Conservation (phyloP, 176 grass and related monocot genomes). For the Carex myosuroides region DNA sequence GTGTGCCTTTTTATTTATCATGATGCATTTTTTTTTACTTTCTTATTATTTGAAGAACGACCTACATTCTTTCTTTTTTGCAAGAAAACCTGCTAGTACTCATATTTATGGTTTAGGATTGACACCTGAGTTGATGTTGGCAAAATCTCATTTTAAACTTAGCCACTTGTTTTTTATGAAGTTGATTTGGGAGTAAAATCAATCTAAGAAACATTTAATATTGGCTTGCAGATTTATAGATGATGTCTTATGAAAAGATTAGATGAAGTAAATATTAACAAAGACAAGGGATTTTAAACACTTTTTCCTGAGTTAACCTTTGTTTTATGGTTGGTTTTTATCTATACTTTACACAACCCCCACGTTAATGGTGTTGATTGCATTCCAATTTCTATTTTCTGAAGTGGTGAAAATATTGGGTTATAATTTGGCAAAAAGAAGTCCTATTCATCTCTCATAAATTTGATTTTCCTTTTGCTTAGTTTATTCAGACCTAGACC, state of each 20-base stretch:
- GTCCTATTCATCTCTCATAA: background rate
- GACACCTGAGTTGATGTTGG: background rate
- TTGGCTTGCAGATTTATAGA: background rate
- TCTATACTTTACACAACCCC: background rate
- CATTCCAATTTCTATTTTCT: background rate
- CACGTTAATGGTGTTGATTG: background rate
- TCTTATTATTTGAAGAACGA: background rate
- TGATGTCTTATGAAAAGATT: background rate
- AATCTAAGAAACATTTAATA: background rate
- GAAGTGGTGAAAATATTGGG: background rate
- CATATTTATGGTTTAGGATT: background rate
- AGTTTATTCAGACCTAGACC: background rate
- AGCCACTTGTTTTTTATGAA: background rate
- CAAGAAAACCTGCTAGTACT: background rate
- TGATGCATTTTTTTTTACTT: background rate
- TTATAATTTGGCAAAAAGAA: background rate
- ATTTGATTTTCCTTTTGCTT: background rate
- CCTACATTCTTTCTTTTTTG: background rate
- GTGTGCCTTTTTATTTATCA: slow-evolving; percentile 21
- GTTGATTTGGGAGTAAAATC: background rate
- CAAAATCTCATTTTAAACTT: background rate
- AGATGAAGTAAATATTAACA: background rate
- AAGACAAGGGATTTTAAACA: background rate
- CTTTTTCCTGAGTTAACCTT: background rate
- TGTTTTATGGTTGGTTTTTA: background rate